Evolutionary conservation across 2,329 filamentous ascomycete species (phyloP), one percentile per base, ranked within the genome.

Genomic region (Esteya vermicola): DNA sequence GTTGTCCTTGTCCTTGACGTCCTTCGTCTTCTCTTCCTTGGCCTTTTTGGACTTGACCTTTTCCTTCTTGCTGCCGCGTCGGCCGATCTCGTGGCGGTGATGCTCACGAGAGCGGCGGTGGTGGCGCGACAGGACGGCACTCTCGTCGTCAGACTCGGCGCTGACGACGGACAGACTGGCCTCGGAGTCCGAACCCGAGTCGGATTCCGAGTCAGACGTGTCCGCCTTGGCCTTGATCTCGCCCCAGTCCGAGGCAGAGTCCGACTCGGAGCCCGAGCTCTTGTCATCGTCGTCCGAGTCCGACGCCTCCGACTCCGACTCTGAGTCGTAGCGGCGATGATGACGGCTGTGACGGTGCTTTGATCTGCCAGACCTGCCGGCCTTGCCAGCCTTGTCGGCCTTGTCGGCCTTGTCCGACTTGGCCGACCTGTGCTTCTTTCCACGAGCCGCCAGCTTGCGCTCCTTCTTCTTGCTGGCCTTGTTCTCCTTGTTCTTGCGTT

Each of bases 171-270:
- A n/a, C n/a, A 28, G 33, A 7, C 12, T 21, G 32, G 28, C 18
- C 10, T 22, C 26, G 14, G 20, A 34, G n/a, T 33, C 19, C 5
- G 34, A 34, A 12, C 19, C 16, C 4, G 35, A 38, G 9, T 26
- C 19, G 28, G 23, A 22, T 4, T 30, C 30, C 78, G 31, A 37
- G 28, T 36, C 39, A 5, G 27, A 44, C 14, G 23, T 18, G 20
- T 26, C 35, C 31, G 36, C 28, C 3, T 13, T 13, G 9, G 30
- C 36, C 8, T 25, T 21, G 28, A n/a, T 18, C 9, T 13, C 16
- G 10, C 14, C 19, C 7, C 14, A 31, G 13, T 32, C 36, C 4
- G 10, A 9, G 26, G 19, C 28, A 10, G 19, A 22, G 4, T 36
- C 14, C 31, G 31, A 33, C 18, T 10, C 16, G n/a, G 18, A 33